Conservation (phyloP, 192 early-diverging fungal genomes). For the Dispira simplex region DNA sequence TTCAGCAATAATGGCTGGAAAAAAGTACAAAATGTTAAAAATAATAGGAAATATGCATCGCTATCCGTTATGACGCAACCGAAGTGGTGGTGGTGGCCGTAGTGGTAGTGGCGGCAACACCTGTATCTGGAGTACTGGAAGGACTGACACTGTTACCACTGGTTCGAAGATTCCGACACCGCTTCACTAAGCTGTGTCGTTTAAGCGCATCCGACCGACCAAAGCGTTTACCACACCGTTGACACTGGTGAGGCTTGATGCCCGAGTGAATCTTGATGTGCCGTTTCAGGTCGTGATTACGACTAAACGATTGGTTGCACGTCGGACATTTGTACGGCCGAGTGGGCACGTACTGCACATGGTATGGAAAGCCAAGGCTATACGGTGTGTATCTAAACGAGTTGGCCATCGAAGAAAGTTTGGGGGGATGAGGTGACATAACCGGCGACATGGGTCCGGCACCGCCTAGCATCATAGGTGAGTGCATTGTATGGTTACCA, state of each 20-base stretch:
- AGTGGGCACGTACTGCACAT: constrained; percentile 17
- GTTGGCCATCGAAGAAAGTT: background rate
- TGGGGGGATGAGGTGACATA: no score
- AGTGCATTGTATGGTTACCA: no score
- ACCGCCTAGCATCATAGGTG: no score
- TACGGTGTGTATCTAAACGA: constrained; percentile 4
- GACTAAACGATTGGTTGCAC: constrained; percentile 41
- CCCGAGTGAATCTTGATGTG: constrained; percentile 64
- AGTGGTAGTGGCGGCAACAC: background rate
- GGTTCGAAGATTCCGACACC: constrained; percentile 21
- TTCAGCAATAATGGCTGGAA: no score
- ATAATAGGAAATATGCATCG: no score
- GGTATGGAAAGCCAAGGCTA: background rate
- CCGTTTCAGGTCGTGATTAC: constrained; percentile 59
- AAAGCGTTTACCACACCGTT: constrained; percentile 57
- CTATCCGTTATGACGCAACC: no score
- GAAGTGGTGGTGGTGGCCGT: no score
- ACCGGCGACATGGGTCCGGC: no score
- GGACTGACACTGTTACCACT: background rate
- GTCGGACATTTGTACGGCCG: constrained; percentile 36
- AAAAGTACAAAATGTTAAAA: no score
- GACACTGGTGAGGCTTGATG: constrained; percentile 60
- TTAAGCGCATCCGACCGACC: constrained; percentile 57
- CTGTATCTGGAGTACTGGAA: background rate
- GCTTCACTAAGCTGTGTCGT: constrained; percentile 44